Conservation (phyloP, 306 rosid species). For the Dryas octopetala region DNA sequence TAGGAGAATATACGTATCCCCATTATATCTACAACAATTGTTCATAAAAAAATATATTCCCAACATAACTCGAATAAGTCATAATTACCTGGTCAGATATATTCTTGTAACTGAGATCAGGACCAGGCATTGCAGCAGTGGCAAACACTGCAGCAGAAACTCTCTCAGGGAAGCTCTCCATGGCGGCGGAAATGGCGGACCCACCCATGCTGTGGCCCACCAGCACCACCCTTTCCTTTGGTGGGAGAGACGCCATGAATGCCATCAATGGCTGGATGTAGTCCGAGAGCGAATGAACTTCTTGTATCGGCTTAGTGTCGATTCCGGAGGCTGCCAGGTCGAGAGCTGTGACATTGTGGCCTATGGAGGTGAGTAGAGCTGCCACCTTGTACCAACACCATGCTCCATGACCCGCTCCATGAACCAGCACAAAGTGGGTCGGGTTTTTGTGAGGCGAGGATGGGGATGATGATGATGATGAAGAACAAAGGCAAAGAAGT, state of each 20-base stretch:
- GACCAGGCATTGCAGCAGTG: conserved; percentile 40
- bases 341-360: conserved; percentile 40
- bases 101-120: conserved; percentile 3
- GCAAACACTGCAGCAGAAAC: conserved; percentile 32
- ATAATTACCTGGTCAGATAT: conserved; percentile 11
- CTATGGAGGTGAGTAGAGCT: conserved; percentile 26
- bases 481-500: too few relatives aligned
- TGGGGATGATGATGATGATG: too few relatives aligned
- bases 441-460: not conserved
- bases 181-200: conserved; percentile 28
- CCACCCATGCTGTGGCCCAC: conserved; percentile 54
- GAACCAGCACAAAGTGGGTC: conserved; percentile 42
- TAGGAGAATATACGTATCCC: too few relatives aligned
- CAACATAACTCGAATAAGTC: too few relatives aligned
- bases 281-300: conserved; percentile 26
- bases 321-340: conserved; percentile 53
- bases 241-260: conserved; percentile 30
- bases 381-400: conserved; percentile 54
- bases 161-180: conserved; percentile 41
- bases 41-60: too few relatives aligned
- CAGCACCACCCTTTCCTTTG: conserved; percentile 34
- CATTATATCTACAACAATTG: too few relatives aligned
- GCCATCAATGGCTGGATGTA: conserved; percentile 41
- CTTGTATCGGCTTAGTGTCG: conserved; percentile 26
- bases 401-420: conserved; percentile 44